Evolutionary conservation across 2,329 filamentous ascomycete species (phyloP).

Genomic region (Cercospora zeae-maydis): DNA sequence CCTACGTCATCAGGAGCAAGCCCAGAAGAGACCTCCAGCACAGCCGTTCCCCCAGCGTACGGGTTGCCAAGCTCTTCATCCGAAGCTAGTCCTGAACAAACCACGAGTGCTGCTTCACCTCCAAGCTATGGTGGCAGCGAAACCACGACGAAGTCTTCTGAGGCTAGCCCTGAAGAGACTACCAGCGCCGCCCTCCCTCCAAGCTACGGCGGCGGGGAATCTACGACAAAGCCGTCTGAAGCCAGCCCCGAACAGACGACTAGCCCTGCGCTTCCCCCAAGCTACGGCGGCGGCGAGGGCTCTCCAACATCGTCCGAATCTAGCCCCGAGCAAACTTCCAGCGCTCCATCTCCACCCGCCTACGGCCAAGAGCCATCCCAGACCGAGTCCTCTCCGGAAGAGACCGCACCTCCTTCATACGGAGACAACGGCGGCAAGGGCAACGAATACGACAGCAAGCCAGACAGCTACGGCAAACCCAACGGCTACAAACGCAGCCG

Average conservation of each 20-base stretch:
- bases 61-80: neutral
- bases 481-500: neutral
- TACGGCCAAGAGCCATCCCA: neutral
- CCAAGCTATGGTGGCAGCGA: neutral
- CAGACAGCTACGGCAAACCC: neutral
- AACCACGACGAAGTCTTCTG: neutral
- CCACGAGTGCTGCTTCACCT: neutral
- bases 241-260: neutral
- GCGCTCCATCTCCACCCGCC: neutral
- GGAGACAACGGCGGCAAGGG: neutral
- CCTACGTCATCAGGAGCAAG: conserved; percentile 1
- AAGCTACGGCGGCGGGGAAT: neutral
- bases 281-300: neutral
- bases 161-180: neutral
- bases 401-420: neutral
- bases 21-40: neutral
- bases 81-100: neutral
- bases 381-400: neutral
- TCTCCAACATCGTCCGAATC: neutral
- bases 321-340: neutral
- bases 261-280: neutral
- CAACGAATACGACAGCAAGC: neutral
- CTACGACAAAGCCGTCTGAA: neutral
- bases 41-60: neutral
- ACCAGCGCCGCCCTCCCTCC: neutral